These are phyloP conservation scores for Rhynchospora pubera DNA, from an alignment of 176 grass and related monocot genomes.

Conservation along the genomic window DNA sequence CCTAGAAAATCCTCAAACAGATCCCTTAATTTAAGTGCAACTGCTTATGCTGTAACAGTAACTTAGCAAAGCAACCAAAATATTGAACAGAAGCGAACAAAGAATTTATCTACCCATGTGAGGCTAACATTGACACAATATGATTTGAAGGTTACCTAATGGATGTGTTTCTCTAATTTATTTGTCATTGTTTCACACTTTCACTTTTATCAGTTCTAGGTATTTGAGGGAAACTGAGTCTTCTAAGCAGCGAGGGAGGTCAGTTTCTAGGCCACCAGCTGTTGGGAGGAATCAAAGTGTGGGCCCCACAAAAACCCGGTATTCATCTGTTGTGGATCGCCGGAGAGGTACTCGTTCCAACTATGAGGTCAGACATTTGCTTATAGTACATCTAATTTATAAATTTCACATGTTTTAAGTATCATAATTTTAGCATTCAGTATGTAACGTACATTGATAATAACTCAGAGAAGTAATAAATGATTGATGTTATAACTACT, in stretches of 20 bases:
- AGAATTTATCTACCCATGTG: background rate
- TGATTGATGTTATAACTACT: background rate
- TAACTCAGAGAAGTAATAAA: background rate
- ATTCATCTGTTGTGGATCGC: conserved; percentile 6
- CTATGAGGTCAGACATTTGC: background rate
- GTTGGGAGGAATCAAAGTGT: conserved; percentile 23
- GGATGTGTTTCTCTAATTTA: background rate
- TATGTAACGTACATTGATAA: background rate
- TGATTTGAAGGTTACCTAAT: background rate
- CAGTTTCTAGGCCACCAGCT: conserved; percentile 54
- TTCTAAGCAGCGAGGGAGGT: conserved; percentile 57
- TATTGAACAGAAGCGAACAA: background rate
- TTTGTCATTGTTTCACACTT: background rate
- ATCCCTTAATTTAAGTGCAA: background rate
- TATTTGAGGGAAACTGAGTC: conserved; percentile 70
- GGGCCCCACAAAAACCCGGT: conserved; percentile 8
- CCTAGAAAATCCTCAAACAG: background rate
- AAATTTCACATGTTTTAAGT: background rate
- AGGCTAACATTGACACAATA: background rate
- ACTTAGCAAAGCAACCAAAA: background rate
- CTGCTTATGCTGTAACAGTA: background rate
- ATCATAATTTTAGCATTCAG: background rate
- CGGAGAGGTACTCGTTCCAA: background rate
- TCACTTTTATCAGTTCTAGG: conserved; percentile 18
- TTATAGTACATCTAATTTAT: background rate